Percentiles rank a stretch among this genome's conserved stretches.
Evolutionary conservation across 169 alveolate species (phyloP).

Genomic region (Cryptosporidium ubiquitum): DNA sequence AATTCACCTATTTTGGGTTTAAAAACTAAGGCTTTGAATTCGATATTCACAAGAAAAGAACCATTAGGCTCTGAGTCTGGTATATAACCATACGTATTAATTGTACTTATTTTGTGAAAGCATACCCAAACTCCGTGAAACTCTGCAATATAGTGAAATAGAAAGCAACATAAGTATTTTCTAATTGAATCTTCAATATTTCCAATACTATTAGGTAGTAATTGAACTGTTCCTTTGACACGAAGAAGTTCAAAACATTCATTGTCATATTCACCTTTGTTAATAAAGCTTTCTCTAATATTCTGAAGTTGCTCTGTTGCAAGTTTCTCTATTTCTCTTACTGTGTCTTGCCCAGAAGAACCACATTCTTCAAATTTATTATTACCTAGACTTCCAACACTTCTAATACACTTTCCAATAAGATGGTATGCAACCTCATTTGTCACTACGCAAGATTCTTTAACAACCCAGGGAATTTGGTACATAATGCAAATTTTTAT

Average conservation of each 20-base stretch:
- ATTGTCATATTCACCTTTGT: constrained; percentile 25
- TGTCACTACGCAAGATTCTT: constrained; percentile 57
- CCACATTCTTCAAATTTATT: neutral
- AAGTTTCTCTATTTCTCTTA: constrained; percentile 37
- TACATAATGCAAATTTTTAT: constrained; percentile 22
- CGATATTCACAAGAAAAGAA: constrained; percentile 63
- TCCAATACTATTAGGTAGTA: constrained; percentile 50
- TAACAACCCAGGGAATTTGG: constrained; percentile 68
- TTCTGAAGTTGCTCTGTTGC: constrained; percentile 32
- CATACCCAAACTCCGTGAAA: constrained; percentile 68
- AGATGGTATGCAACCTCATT: constrained; percentile 67
- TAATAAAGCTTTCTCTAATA: constrained; percentile 48
- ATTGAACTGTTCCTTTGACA: constrained; percentile 57
- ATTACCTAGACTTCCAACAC: neutral
- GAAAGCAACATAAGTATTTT: constrained; percentile 41
- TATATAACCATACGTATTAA: constrained; percentile 33
- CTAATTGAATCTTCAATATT: constrained; percentile 58
- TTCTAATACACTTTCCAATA: constrained; percentile 55
- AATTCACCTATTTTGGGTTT: constrained; percentile 58
- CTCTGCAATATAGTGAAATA: constrained; percentile 72
- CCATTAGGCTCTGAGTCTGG: constrained; percentile 72
- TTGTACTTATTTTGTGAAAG: constrained; percentile 54
- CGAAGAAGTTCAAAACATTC: constrained; percentile 61
- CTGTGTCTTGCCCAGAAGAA: neutral
- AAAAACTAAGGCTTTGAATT: constrained; percentile 58